These are phyloP conservation scores for Lachnellula suecica DNA, from an alignment of 2,329 filamentous ascomycete species.

Conservation along the genomic window DNA sequence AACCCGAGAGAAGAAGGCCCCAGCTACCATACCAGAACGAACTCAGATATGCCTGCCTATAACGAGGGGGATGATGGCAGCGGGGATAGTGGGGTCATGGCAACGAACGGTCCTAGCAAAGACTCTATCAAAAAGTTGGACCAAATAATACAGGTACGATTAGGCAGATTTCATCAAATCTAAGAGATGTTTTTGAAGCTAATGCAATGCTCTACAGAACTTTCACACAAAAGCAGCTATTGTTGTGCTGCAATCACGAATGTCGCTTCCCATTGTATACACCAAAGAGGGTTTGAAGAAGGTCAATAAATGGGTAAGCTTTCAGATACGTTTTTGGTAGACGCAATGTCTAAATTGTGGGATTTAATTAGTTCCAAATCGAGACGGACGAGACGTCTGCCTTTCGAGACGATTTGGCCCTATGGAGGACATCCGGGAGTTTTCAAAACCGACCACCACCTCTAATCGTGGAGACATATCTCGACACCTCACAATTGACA, in stretches of 20 bases:
- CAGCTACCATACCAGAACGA: slow-evolving; percentile 41
- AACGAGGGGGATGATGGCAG: slow-evolving; percentile 49
- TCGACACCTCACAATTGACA: slow-evolving; percentile 77
- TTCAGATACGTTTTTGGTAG: not conserved
- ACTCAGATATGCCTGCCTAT: slow-evolving; percentile 47
- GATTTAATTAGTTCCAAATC: slow-evolving; percentile 77
- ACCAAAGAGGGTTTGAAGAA: slow-evolving; percentile 58
- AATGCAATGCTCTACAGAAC: slow-evolving; percentile 57
- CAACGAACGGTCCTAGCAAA: slow-evolving; percentile 51
- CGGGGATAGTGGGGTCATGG: slow-evolving; percentile 40
- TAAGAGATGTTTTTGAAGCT: slow-evolving; percentile 20
- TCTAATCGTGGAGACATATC: slow-evolving; percentile 85
- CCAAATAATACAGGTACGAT: slow-evolving; percentile 84
- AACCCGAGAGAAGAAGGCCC: slow-evolving; percentile 68
- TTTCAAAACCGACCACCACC: slow-evolving; percentile 76
- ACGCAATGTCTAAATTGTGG: slow-evolving; percentile 1
- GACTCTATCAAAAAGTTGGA: slow-evolving; percentile 80
- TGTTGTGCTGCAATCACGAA: slow-evolving; percentile 78
- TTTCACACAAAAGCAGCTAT: slow-evolving; percentile 87
- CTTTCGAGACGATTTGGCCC: slow-evolving; percentile 75
- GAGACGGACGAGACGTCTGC: slow-evolving; percentile 91
- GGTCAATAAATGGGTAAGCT: slow-evolving; percentile 83
- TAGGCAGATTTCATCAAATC: not conserved
- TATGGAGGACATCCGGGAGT: slow-evolving; percentile 80
- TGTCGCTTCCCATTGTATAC: slow-evolving; percentile 59